These are phyloP conservation scores for Schoenoplectus triqueter DNA, from an alignment of 202 grass and related monocot species.

Conservation along the genomic window DNA sequence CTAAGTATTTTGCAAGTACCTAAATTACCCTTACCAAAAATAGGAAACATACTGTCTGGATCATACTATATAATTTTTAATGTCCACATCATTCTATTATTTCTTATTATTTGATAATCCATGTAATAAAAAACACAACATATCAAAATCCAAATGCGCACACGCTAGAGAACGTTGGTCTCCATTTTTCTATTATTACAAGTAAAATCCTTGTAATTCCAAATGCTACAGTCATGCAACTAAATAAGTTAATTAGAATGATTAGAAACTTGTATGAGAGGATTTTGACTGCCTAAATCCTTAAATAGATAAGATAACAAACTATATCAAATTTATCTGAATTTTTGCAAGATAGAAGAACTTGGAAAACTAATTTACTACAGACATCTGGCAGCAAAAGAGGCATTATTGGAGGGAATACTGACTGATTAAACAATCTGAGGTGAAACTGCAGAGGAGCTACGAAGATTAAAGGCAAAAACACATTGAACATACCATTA, in stretches of 20 bases:
- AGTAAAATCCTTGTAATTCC: background rate
- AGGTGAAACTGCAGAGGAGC: background rate
- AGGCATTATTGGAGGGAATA: background rate
- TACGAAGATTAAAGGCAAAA: background rate
- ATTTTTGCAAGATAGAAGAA: background rate
- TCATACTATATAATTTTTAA: background rate
- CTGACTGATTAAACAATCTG: background rate
- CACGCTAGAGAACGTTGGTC: background rate
- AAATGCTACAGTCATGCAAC: too few species aligned
- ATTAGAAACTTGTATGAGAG: background rate
- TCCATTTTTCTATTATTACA: background rate
- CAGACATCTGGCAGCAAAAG: background rate
- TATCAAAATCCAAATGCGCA: background rate
- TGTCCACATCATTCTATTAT: background rate
- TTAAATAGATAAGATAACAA: constrained; percentile 9
- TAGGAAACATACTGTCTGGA: background rate
- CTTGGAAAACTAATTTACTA: background rate
- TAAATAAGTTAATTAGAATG: too few species aligned
- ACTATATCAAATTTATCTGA: background rate
- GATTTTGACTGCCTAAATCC: background rate
- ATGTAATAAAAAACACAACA: background rate
- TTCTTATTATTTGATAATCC: constrained; percentile 9
- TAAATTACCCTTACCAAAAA: background rate
- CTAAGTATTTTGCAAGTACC: background rate
- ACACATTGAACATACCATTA: constrained; percentile 58